A percentile compares a stretch with the other conserved stretches of the same genome.
Evolutionary conservation across 176 grass and related monocot species (phyloP).

Genomic region (Guadua angustifolia): DNA sequence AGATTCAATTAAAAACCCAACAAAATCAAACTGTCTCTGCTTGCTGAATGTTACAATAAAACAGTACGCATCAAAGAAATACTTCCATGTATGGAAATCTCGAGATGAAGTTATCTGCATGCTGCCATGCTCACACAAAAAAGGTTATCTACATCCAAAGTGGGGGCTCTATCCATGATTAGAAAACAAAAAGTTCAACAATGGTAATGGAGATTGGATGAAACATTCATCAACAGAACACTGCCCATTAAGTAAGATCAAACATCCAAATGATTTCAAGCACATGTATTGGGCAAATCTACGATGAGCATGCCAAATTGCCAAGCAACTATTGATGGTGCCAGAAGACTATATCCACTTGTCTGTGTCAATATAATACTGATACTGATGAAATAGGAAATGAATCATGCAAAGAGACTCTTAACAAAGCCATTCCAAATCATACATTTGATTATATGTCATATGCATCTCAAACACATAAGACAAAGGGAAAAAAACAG

Average conservation of each 20-base stretch:
- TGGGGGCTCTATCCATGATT: neutral
- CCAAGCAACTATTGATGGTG: conserved; percentile 4
- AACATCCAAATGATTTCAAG: neutral
- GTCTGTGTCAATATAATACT: conserved; percentile 6
- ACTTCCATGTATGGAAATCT: neutral
- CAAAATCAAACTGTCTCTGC: conserved; percentile 19
- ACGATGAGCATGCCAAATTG: conserved; percentile 13
- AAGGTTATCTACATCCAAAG: neutral
- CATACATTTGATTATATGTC: neutral
- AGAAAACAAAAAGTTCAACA: neutral
- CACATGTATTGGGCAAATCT: neutral
- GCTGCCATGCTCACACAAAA: neutral
- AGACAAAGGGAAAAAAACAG: neutral
- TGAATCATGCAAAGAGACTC: neutral
- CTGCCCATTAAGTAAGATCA: neutral
- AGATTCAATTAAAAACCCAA: neutral
- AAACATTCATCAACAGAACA: neutral
- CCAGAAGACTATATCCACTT: neutral
- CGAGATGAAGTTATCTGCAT: conserved; percentile 6
- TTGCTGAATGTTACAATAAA: neutral
- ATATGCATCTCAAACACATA: neutral
- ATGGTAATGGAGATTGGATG: conserved; percentile 6
- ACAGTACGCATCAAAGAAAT: neutral
- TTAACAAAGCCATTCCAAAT: conserved; percentile 12
- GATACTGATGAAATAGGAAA: neutral